phyloP scores from a whole-genome alignment of 2,329 filamentous ascomycete species.

The Pseudonectria foliicola region DNA sequence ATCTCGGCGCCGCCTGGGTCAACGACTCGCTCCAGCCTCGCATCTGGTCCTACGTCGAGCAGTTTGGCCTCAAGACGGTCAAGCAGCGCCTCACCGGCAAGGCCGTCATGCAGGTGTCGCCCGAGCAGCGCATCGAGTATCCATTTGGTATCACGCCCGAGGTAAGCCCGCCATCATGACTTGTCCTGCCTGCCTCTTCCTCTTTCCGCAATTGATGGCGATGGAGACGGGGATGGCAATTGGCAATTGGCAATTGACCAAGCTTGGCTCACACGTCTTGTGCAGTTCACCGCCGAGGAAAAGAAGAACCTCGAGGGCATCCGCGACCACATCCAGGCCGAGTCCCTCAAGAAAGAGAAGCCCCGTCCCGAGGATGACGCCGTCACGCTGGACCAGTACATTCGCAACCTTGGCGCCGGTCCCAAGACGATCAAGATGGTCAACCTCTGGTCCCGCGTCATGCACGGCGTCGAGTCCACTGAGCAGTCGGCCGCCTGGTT shows the following conservation, averaged over 20 bases:
- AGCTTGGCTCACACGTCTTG: too few relatives aligned
- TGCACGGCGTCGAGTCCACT: conserved; percentile 30
- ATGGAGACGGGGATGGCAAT: too few relatives aligned
- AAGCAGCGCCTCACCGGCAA: conserved; percentile 42
- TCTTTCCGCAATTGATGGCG: too few relatives aligned
- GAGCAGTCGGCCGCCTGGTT: conserved; percentile 30
- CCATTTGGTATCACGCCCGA: conserved; percentile 17
- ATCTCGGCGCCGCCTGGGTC: conserved; percentile 53
- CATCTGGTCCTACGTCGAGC: conserved; percentile 34
- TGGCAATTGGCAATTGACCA: too few relatives aligned
- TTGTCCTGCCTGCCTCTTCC: too few relatives aligned
- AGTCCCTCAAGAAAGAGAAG: conserved; percentile 18
- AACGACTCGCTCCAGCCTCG: conserved; percentile 46
- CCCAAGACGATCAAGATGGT: conserved; percentile 26
- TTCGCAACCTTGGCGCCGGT: conserved; percentile 24
- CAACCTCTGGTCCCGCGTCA: conserved; percentile 30
- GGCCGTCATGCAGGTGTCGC: conserved; percentile 32
- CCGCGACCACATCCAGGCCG: conserved; percentile 29
- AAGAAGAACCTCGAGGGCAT: conserved; percentile 27
- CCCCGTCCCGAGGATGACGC: conserved; percentile 23
- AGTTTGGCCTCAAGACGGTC: conserved; percentile 34
- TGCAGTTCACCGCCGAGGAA: conserved; percentile 23
- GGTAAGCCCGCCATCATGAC: conserved; percentile 6
- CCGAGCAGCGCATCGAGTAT: conserved; percentile 22
- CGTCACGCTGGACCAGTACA: conserved; percentile 28